A percentile compares a stretch with the other conserved stretches of the same genome.
Conservation (phyloP, 2,329 filamentous ascomycete genomes). For the Venturia nashicola region DNA sequence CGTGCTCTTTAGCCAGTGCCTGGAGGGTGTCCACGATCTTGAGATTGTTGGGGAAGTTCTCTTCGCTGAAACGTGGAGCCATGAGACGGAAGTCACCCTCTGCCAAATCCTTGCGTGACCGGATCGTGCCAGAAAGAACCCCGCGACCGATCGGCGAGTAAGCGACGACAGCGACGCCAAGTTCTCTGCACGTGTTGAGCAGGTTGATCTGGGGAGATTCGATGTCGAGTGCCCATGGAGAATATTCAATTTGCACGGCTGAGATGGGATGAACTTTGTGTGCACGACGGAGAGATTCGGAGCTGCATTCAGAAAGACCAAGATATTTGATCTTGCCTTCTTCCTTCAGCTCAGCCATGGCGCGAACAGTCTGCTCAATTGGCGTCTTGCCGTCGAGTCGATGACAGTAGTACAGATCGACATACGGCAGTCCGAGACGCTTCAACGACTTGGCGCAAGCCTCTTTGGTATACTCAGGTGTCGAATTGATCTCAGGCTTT, state of each 20-base stretch:
- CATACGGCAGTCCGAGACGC: constrained; percentile 4
- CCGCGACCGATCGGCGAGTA: constrained; percentile 50
- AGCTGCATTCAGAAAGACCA: constrained; percentile 41
- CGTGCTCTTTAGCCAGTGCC: constrained; percentile 40
- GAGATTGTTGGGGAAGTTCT: constrained; percentile 45
- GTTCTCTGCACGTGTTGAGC: constrained; percentile 43
- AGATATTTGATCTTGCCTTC: constrained; percentile 47
- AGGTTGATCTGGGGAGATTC: constrained; percentile 35
- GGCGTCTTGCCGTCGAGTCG: constrained; percentile 31
- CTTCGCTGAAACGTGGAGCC: constrained; percentile 37
- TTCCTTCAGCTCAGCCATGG: constrained; percentile 34
- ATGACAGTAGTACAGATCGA: constrained; percentile 35
- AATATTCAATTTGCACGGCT: constrained; percentile 44
- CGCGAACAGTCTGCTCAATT: constrained; percentile 36
- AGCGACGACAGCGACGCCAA: constrained; percentile 44
- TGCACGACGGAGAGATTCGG: constrained; percentile 39
- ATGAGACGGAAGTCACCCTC: constrained; percentile 35
- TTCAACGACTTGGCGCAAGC: constrained; percentile 10
- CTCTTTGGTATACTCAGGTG: constrained; percentile 13
- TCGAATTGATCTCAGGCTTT: constrained; percentile 23
- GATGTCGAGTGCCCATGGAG: constrained; percentile 43
- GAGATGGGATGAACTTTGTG: constrained; percentile 37
- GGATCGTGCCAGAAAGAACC: constrained; percentile 40
- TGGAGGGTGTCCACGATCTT: constrained; percentile 39
- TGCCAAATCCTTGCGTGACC: constrained; percentile 34